Evolutionary conservation across 805 yeast genomes (phyloP).

Genomic region (Ogataea chonburiensis): DNA sequence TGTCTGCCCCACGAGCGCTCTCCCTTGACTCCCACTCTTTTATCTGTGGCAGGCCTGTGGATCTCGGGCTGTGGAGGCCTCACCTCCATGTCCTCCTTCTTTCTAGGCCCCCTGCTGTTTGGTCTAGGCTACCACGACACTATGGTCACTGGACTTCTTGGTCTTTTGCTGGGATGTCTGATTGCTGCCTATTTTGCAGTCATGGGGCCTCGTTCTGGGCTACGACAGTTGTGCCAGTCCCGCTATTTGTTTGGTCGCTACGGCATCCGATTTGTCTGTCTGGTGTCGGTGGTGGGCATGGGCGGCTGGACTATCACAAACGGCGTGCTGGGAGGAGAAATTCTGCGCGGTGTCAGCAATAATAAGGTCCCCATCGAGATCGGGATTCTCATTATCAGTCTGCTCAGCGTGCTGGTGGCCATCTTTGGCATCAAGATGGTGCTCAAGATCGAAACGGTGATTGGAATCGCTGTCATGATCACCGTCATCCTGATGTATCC

Average conservation of each 20-base stretch:
- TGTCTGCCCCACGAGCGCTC: constrained; percentile 57
- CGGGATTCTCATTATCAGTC: constrained; percentile 71
- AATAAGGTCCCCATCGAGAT: constrained; percentile 66
- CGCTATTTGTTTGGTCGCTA: constrained; percentile 83
- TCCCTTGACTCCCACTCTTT: constrained; percentile 14
- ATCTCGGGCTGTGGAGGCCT: constrained; percentile 81
- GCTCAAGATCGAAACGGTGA: constrained; percentile 61
- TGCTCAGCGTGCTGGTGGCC: constrained; percentile 63
- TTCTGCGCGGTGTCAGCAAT: constrained; percentile 62
- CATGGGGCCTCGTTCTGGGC: constrained; percentile 89
- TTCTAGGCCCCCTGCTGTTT: constrained; percentile 70
- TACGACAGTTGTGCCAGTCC: constrained; percentile 84
- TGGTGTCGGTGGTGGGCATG: constrained; percentile 71
- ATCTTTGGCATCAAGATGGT: constrained; percentile 77
- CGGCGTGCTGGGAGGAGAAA: constrained; percentile 85
- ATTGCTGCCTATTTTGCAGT: constrained; percentile 81
- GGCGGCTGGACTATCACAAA: constrained; percentile 96
- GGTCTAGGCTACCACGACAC: constrained; percentile 68
- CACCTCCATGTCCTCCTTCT: constrained; percentile 85
- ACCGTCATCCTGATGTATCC: constrained; percentile 70
- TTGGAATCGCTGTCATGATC: constrained; percentile 67
- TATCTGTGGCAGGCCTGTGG: constrained; percentile 73
- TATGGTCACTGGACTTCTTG: constrained; percentile 59
- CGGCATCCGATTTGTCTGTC: constrained; percentile 72
- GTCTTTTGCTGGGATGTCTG: constrained; percentile 65